Evolutionary conservation across 1,284 basidiomycete genomes (phyloP).

Genomic region (Hymenochaete sp.): DNA sequence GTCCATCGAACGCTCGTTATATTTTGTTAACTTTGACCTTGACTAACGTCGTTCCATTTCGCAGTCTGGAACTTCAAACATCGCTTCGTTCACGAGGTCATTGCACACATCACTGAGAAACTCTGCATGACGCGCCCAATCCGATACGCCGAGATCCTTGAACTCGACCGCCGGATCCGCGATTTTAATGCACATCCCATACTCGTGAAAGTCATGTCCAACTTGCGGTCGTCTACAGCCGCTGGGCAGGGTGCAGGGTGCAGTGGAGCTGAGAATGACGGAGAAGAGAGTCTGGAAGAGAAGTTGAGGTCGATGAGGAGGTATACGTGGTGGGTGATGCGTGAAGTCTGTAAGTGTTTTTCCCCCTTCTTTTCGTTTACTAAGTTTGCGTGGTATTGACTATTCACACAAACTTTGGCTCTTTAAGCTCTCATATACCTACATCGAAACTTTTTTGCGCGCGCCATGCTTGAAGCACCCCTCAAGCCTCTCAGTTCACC

Average conservation of each 20-base stretch:
- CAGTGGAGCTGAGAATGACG: too few relatives aligned
- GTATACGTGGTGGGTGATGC: conserved; percentile 3
- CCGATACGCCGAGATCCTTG: conserved; percentile 16
- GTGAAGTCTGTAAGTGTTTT: conserved; percentile 5
- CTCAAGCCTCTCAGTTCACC: conserved; percentile 8
- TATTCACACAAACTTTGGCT: too few relatives aligned
- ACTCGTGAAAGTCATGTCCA: too few relatives aligned
- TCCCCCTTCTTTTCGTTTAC: background rate
- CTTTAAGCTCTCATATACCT: conserved; percentile 13
- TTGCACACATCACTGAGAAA: conserved; percentile 5
- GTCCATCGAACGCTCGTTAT: too few relatives aligned
- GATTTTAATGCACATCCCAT: conserved; percentile 7
- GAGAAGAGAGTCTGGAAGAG: too few relatives aligned
- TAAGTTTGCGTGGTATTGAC: background rate
- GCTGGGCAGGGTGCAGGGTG: background rate
- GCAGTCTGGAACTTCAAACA: conserved; percentile 13
- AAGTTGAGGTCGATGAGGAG: too few relatives aligned
- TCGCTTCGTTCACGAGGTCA: conserved; percentile 11
- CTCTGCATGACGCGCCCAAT: conserved; percentile 5
- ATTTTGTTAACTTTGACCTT: background rate
- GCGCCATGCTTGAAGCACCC: conserved; percentile 12
- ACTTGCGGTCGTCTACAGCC: background rate
- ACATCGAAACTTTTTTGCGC: conserved; percentile 14
- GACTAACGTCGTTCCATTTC: background rate
- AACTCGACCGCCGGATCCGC: conserved; percentile 14